Evolutionary conservation across 768 basidiomycete genomes (phyloP).

Genomic region (Hemileccinum impolitum): DNA sequence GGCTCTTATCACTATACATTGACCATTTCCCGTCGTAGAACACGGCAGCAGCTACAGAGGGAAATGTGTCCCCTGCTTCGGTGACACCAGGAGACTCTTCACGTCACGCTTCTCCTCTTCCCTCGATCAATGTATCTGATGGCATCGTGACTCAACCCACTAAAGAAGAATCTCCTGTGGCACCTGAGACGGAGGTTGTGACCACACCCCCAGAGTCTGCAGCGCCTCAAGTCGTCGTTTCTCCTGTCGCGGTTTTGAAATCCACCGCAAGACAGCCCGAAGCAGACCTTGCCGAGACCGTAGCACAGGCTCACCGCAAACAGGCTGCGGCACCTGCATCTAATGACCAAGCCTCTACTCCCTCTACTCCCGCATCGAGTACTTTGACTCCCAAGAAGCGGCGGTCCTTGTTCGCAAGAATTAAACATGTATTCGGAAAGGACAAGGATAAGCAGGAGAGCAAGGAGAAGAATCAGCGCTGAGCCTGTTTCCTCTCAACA

Average conservation of each 20-base stretch:
- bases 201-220: not conserved
- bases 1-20: not conserved
- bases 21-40: constrained; percentile 10
- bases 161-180: constrained; percentile 1
- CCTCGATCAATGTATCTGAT: constrained; percentile 4
- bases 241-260: not conserved
- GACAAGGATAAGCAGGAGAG: constrained; percentile 41
- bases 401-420: constrained; percentile 50
- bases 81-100: constrained; percentile 9
- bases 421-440: constrained; percentile 52
- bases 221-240: not conserved
- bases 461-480: constrained; percentile 31
- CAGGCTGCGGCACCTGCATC: constrained; percentile 1
- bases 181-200: constrained; percentile 1
- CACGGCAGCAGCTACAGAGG: constrained; percentile 22
- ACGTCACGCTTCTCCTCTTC: constrained; percentile 20
- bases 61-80: constrained; percentile 5
- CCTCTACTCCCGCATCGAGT: constrained; percentile 33
- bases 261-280: not conserved
- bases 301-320: not conserved
- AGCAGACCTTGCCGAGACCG: not conserved
- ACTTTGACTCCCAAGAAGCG: constrained; percentile 46
- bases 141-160: constrained; percentile 14
- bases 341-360: constrained; percentile 3
- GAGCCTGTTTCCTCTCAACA: not conserved